Evolutionary conservation across 768 basidiomycete species (phyloP), one percentile per base, ranked within the genome.

Genomic region (Tephrocybe sp.): DNA sequence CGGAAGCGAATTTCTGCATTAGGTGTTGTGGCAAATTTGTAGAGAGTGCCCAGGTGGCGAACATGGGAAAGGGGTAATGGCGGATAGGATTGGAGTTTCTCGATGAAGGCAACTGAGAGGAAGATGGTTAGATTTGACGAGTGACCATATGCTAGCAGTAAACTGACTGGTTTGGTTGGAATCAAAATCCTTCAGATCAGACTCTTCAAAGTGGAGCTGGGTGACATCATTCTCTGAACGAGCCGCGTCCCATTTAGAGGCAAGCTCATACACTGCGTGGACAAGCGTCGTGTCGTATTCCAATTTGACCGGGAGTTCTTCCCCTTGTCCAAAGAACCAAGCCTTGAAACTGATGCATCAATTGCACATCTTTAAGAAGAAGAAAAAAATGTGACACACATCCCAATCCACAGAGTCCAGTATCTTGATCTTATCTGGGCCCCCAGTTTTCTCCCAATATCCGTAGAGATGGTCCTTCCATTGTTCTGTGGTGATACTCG

Each of bases 261-360:
- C 92, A 8, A 94, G 79, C 4, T 68, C 75, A 57, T 86, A 88
- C 5, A 90, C 84, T 45, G 79, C 71, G 47, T 78, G 68, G 0
- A 88, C 88, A 21, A 94, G 74, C 1, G 83, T 76, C 24, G 75
- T 71, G 53, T 94, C 91, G 50, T 91, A 94, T 50, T 82, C 74
- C 67, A 90, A 75, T 50, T 84, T 70, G 0, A 83, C 87, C 1
- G 90, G 90, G 10, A 95, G 78, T 52, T 78, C 71, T 5, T 75
- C 55, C 3, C 92, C 90, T 63, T 88, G 84, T 29, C 92, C 92
- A 55, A 86, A 80, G 27, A 95, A 66, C 92, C 92, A 95, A 11
- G 78, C 80, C 86, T 88, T n/a, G 15, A 15, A 7, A 4, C 23
- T 19, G 22, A 36, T 29, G 1, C 7, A 38, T 42, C 21, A 43